These are phyloP conservation scores for Gomphus bonarii DNA, from an alignment of 1,284 basidiomycete genomes.

Conservation along the genomic window DNA sequence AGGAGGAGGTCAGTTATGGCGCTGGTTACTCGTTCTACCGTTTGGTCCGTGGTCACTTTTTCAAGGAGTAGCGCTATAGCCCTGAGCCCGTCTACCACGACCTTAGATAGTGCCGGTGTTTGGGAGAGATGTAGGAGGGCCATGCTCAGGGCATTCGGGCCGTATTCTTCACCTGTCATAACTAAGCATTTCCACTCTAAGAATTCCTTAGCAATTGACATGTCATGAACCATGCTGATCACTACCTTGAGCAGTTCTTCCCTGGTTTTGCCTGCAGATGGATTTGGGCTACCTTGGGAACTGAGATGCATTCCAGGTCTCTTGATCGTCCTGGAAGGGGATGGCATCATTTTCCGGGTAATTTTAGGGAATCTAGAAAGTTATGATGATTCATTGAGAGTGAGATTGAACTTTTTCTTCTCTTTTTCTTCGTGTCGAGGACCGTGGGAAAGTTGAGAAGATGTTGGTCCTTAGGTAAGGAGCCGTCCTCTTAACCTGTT, in stretches of 20 bases:
- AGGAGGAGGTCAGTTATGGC: background rate
- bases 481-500: too few species aligned
- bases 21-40: background rate
- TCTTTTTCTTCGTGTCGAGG: too few species aligned
- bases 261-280: background rate
- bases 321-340: background rate
- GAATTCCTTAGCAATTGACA: background rate
- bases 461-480: too few species aligned
- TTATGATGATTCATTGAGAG: too few species aligned
- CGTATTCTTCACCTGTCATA: background rate
- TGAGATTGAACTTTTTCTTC: too few species aligned
- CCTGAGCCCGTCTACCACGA: background rate
- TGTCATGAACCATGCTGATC: background rate
- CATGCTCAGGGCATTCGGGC: background rate
- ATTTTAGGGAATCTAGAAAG: background rate
- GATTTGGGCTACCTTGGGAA: background rate
- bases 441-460: too few species aligned
- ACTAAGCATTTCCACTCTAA: background rate
- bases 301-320: background rate
- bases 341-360: background rate
- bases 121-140: background rate
- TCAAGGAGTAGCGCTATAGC: background rate
- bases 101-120: background rate
- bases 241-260: background rate
- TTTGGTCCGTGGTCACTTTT: background rate